Base-by-base conservation (phyloP, 257 asterid genomes). In the Przewalskia tangutica region DNA sequence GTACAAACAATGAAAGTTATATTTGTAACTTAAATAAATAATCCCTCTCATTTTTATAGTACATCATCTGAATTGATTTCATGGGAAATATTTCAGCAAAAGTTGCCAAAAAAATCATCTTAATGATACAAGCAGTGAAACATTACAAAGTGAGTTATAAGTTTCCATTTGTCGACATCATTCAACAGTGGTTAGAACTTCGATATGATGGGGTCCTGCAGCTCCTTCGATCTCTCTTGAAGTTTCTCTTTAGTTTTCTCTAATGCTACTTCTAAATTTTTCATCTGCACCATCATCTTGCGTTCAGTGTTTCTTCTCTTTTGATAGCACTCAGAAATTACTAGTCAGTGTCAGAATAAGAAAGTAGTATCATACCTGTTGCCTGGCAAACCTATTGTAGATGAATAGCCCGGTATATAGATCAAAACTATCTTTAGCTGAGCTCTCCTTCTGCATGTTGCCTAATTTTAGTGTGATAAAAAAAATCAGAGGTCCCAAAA, bases 331-430 rank as follows among this genome's bases (percentile, higher is more conserved):
- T 38, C 48, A 12, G 60, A 73, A 23, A 73, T 48, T 48, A 20
- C 20, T 42, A 46, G 20, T 71, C 79, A 71, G 20, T 71, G 18
- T 40, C 58, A 44, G 58, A 48, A 73, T 48, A 73, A 6, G 7
- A 48, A 73, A 48, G 7, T n/a, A 23, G 20, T 16, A 23, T 53
- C 20, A 48, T 48, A 73, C 79, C 79, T 73, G 95, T 80, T 89
- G 84, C 85, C 84, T 85, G 70, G 98, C 94, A 51, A 93, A 95
- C 77, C 95, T 92, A 78, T 95, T 95, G 83, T 91, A 91, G 59
- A 91, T 83, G 81, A 84, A 93, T 84, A 95, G 81, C 79, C 99
- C 99, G 14, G 92, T 85, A 67, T 87, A 95, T 70, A 93, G 93
- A 90, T 95, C 98, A 84, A 91, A 90, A 81, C 97, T 93, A 81